A percentile compares a stretch with the other conserved stretches of the same genome.
phyloP scores from a whole-genome alignment of 2,329 filamentous ascomycete species.

The Tolypocladium nubicola region DNA sequence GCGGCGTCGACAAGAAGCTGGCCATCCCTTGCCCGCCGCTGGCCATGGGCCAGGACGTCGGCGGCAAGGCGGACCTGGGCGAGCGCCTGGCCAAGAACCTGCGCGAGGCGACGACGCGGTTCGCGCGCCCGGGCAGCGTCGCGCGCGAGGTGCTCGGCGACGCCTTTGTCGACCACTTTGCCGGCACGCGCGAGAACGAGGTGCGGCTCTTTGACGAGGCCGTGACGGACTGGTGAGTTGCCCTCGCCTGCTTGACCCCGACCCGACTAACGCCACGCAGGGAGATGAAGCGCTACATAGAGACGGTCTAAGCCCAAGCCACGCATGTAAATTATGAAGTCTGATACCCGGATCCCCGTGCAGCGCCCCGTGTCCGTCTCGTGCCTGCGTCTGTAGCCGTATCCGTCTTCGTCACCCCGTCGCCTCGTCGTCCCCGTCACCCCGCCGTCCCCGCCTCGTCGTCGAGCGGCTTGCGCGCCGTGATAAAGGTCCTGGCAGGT shows the following conservation, averaged over 20 bases:
- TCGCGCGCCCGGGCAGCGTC: constrained; percentile 68
- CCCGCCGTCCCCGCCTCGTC: background rate
- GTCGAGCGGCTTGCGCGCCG: constrained; percentile 16
- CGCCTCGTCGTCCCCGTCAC: too few species aligned
- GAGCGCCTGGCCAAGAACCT: constrained; percentile 73
- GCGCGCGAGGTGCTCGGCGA: constrained; percentile 92
- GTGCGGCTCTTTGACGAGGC: constrained; percentile 86
- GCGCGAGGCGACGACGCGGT: constrained; percentile 71
- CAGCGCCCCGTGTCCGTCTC: too few species aligned
- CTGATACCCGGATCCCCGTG: too few species aligned
- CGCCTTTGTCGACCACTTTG: constrained; percentile 92
- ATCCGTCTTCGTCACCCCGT: too few species aligned
- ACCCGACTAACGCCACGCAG: too few species aligned
- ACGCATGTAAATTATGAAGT: background rate
- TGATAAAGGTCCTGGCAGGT: constrained; percentile 18
- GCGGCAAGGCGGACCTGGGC: constrained; percentile 59
- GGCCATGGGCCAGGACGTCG: constrained; percentile 74
- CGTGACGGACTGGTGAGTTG: constrained; percentile 84
- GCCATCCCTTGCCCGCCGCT: constrained; percentile 74
- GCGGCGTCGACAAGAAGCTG: constrained; percentile 86
- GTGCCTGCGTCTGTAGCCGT: background rate
- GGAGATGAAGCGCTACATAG: constrained; percentile 60
- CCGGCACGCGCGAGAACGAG: constrained; percentile 86
- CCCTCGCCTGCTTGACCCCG: too few species aligned
- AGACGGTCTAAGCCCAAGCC: constrained; percentile 4